These are phyloP conservation scores for Trichoderma semiorbis DNA, from an alignment of 2,329 filamentous ascomycete species.

Conservation along the genomic window DNA sequence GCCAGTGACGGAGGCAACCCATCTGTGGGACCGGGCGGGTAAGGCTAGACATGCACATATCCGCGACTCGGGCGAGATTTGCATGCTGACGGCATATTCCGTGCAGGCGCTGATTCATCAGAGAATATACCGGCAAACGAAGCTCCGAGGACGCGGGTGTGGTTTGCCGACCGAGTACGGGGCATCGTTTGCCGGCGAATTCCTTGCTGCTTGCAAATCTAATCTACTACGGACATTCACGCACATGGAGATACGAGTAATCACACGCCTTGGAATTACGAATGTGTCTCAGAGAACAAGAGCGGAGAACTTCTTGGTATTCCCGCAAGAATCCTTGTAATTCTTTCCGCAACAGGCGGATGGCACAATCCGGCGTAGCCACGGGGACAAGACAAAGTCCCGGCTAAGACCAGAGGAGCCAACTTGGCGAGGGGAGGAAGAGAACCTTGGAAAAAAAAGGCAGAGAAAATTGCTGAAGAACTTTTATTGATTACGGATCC, in stretches of 20 bases:
- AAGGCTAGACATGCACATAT: constrained; percentile 8
- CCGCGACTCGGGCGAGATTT: background rate
- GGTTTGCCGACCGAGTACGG: background rate
- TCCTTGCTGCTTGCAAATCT: background rate
- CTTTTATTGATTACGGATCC: background rate
- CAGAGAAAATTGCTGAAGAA: background rate
- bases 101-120: background rate
- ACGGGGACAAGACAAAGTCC: background rate
- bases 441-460: background rate
- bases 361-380: constrained; percentile 6
- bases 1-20: background rate
- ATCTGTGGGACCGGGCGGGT: constrained; percentile 5
- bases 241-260: background rate
- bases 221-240: background rate
- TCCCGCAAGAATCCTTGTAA: background rate
- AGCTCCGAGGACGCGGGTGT: background rate
- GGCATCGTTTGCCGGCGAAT: background rate
- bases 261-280: background rate
- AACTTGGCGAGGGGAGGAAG: background rate
- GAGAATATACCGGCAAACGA: background rate
- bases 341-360: background rate
- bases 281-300: background rate
- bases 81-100: constrained; percentile 8
- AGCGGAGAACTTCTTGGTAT: background rate
- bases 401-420: background rate